Evolutionary conservation across 495 filamentous ascomycete genomes (phyloP), one percentile per base, ranked within the genome.

Genomic region (Xylaria bambusicola): DNA sequence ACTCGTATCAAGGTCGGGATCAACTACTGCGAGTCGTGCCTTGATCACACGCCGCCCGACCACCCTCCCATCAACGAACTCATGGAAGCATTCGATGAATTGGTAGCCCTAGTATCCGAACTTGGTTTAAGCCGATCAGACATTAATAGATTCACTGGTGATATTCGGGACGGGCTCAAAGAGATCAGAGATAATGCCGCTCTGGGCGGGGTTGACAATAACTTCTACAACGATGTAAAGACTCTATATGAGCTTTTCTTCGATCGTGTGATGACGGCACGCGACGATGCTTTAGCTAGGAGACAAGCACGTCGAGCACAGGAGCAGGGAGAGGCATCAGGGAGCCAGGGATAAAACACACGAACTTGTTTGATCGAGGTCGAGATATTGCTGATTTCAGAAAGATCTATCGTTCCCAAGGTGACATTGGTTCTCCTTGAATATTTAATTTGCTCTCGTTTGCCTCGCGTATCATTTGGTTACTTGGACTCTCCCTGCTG

Each of bases 151-250:
- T 5, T 5, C 29, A 5, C 10, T 33, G 5, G 29, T 33, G 29
- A 33, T 33, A 33, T 33, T 33, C 29, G 24, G 38, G 38, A 13
- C 3, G 38, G 24, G n/a, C 33, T 53, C 35, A 33, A 35, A 21
- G 20, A 18, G 7, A 15, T 53, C 23, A 53, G 23, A 20, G 50
- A 53, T 15, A 2, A 35, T 20, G n/a, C 38, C 8, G 26, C n/a
- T 23, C 4, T 20, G 8, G 23, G 23, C 1, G 52, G 52, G 3
- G 35, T 38, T 12, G 15, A 54, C 33, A 54, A 54, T 38, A 44
- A 54, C 38, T 54, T 54, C 5, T 54, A 54, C 38, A 44, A 54
- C 52, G 38, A 54, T 15, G 31, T 54, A 12, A 29, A 12, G 18
- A 26, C 38, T 0, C 52, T 54, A 8, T 54, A 42, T 17, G 18